Evolutionary conservation across 176 grass and related monocot genomes (phyloP), one percentile per base, ranked within the genome.

Genomic region (Dendrocalamus sinicus): DNA sequence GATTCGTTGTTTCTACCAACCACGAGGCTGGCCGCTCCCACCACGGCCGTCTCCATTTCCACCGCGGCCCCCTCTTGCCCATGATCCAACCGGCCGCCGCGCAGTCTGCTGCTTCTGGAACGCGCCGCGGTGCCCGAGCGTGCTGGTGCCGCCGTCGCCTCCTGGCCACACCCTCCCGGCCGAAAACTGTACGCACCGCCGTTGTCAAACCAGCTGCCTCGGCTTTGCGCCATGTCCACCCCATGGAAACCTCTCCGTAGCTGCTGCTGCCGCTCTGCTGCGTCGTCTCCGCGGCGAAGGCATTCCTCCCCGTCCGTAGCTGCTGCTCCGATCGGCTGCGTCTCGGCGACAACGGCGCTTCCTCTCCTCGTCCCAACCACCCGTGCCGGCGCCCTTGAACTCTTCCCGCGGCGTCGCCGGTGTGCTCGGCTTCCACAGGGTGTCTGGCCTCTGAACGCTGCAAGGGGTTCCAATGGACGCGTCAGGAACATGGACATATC

Each of bases 371-470:
- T 0, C 87, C 87, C 13, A 80, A 37, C 88, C 88, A 85, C 1
- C 88, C 1, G 39, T 80, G 62, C 81, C 87, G 9, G 81, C 87
- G 39, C 73, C 20, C 87, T 47, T 80, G 59, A 67, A 28, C 39
- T 85, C 82, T 17, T 84, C 87, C 14, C 68, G 60, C 9, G 19
- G 82, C 50, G 51, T 74, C 69, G 41, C 20, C 20, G 70, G 59
- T 28, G 69, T 43, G 51, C 47, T 80, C 76, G 11, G 9, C 82
- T 85, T 89, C 87, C 69, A 68, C 13, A 73, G 16, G 0, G 76
- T 60, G 1, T 89, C 69, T 19, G 88, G 69, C 76, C 37, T 39
- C 75, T 72, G 24, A 32, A 24, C 0, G 41, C 75, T 85, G 72
- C 82, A 76, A 75, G 44, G 12, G 24, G 69, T 47, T 13, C 2